phyloP scores from a whole-genome alignment of 2,329 filamentous ascomycete genomes.

The Xylaria hypoxylon region DNA sequence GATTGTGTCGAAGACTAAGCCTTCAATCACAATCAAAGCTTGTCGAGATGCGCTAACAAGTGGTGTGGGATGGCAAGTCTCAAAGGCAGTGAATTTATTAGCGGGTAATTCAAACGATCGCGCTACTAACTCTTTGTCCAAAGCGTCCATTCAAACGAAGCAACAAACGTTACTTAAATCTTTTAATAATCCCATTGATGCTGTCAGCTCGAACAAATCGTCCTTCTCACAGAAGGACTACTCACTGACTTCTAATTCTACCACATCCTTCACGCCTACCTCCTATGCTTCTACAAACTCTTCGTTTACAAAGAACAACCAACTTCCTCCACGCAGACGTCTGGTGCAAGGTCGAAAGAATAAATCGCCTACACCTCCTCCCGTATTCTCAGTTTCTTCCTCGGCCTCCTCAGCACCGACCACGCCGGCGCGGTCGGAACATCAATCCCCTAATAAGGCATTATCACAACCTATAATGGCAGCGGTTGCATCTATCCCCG shows the following conservation, averaged over 20 bases:
- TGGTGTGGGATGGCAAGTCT: conserved; percentile 45
- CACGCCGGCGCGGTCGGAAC: conserved; percentile 43
- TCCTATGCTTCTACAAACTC: conserved; percentile 35
- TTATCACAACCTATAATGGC: conserved; percentile 13
- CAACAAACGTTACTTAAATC: conserved; percentile 25
- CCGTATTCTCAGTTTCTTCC: conserved; percentile 50
- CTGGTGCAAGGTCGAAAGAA: conserved; percentile 49
- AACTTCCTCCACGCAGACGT: conserved; percentile 44
- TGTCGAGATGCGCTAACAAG: conserved; percentile 49
- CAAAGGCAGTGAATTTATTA: conserved; percentile 44
- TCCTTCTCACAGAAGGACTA: conserved; percentile 35
- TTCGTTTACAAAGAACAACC: conserved; percentile 34
- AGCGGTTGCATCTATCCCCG: not conserved
- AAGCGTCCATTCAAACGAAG: conserved; percentile 22
- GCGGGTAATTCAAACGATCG: conserved; percentile 29
- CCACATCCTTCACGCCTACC: conserved; percentile 27
- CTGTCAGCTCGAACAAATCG: conserved; percentile 21
- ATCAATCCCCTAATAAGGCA: conserved; percentile 34
- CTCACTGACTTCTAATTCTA: conserved; percentile 32
- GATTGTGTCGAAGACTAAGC: conserved; percentile 46
- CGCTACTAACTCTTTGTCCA: conserved; percentile 4
- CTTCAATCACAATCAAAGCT: conserved; percentile 45
- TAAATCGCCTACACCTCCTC: conserved; percentile 45
- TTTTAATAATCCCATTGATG: conserved; percentile 17
- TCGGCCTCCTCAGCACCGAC: conserved; percentile 49